phyloP scores from a whole-genome alignment of 768 basidiomycete species.

The Trametes punicea region DNA sequence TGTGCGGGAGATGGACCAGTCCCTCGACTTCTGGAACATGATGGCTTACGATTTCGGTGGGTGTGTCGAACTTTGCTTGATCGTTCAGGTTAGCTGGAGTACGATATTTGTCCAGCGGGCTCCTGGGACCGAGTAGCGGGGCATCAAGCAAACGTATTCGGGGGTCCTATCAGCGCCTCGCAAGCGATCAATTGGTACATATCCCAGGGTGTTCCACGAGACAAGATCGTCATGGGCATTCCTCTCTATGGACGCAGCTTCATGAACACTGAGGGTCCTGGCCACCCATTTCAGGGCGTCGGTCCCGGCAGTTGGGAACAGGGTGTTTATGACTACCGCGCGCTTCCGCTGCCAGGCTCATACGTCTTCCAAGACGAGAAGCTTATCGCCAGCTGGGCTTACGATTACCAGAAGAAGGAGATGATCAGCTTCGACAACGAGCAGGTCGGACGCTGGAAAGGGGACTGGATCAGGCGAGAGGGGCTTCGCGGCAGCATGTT shows the following conservation, averaged over 20 bases:
- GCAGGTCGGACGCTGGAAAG: constrained; percentile 67
- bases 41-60: constrained; percentile 89
- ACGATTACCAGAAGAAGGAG: constrained; percentile 70
- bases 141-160: constrained; percentile 86
- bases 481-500: constrained; percentile 91
- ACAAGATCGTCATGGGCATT: constrained; percentile 86
- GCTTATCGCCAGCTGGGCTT: constrained; percentile 77
- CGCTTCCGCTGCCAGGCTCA: constrained; percentile 74
- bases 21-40: constrained; percentile 94
- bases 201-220: constrained; percentile 62
- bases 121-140: constrained; percentile 71
- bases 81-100: not conserved
- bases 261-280: constrained; percentile 79
- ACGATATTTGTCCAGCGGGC: constrained; percentile 46
- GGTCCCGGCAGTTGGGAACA: constrained; percentile 91
- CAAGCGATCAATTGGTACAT: constrained; percentile 70
- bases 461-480: constrained; percentile 72
- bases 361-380: constrained; percentile 62
- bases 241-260: constrained; percentile 95
- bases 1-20: constrained; percentile 80
- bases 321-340: constrained; percentile 91
- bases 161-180: constrained; percentile 59
- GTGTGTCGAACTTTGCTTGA: constrained; percentile 20
- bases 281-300: constrained; percentile 71
- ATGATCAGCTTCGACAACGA: constrained; percentile 83